Percentiles rank a stretch among this genome's conserved stretches.
Conservation (phyloP, 2,329 filamentous ascomycete species). For the Nothopassalora personata region DNA sequence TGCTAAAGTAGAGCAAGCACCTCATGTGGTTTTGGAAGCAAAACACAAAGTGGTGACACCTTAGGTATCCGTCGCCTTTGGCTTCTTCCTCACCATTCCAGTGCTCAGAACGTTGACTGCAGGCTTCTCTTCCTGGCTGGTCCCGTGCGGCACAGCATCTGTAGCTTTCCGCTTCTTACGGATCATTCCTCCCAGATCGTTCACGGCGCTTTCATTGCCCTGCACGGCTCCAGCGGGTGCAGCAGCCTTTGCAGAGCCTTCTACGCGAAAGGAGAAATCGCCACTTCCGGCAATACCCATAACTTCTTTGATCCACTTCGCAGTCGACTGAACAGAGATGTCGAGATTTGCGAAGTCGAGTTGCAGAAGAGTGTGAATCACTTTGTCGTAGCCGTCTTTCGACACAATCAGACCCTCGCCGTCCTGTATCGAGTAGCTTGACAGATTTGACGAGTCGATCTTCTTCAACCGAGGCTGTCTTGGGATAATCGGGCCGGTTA, state of each 20-base stretch:
- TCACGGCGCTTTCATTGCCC: conserved; percentile 15
- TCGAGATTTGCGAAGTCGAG: conserved; percentile 66
- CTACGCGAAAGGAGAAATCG: conserved; percentile 19
- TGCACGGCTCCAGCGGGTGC: background rate
- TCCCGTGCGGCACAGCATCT: conserved; percentile 10
- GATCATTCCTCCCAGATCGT: conserved; percentile 35
- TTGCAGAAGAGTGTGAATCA: conserved; percentile 58
- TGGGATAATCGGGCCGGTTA: conserved; percentile 57
- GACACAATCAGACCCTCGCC: conserved; percentile 22
- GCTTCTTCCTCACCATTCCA: conserved; percentile 54
- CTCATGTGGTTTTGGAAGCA: too few species aligned
- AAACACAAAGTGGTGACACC: too few species aligned
- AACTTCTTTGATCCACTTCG: conserved; percentile 65
- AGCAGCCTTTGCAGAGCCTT: conserved; percentile 14
- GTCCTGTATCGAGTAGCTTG: conserved; percentile 12
- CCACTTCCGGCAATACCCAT: conserved; percentile 26
- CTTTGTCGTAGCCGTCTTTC: conserved; percentile 41
- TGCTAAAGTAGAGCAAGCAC: too few species aligned
- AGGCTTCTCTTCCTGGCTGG: conserved; percentile 4
- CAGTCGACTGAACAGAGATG: conserved; percentile 59
- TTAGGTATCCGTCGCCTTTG: conserved; percentile 36
- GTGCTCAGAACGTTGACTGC: conserved; percentile 47
- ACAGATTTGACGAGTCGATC: conserved; percentile 23
- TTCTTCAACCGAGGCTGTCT: conserved; percentile 50
- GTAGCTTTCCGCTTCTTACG: conserved; percentile 49